These are phyloP conservation scores for Heritiera fomes DNA, from an alignment of 345 rosid genomes.

Conservation along the genomic window DNA sequence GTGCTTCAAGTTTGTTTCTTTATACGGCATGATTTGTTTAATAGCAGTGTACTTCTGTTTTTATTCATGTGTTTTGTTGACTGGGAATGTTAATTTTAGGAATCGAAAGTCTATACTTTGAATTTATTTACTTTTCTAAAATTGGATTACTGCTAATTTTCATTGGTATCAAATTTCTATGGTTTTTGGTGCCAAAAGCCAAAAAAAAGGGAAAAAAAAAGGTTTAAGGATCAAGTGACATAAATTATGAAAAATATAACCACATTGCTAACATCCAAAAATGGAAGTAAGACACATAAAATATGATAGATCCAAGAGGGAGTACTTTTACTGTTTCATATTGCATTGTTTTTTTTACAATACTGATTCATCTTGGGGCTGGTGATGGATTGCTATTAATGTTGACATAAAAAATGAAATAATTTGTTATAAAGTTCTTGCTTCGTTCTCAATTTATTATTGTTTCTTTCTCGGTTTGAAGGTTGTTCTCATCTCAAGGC, in stretches of 20 bases:
- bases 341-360: too few relatives aligned
- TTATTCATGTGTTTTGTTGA: neutral
- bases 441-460: too few relatives aligned
- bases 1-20: neutral
- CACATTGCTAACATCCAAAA: neutral
- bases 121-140: neutral
- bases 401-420: too few relatives aligned
- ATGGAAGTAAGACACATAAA: neutral
- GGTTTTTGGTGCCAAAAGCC: neutral
- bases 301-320: neutral
- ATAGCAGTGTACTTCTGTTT: neutral
- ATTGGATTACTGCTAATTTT: neutral
- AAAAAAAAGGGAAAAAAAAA: too few relatives aligned
- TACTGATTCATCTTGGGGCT: too few relatives aligned
- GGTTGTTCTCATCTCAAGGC: too few relatives aligned
- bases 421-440: too few relatives aligned
- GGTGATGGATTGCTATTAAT: too few relatives aligned
- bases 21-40: neutral
- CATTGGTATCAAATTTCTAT: neutral
- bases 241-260: conserved; percentile 2
- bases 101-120: neutral
- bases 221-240: neutral
- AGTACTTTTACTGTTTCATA: neutral
- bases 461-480: too few relatives aligned
- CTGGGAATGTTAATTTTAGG: neutral